Conservation (phyloP, 2,329 filamentous ascomycete species). For the Epichloe typhina region DNA sequence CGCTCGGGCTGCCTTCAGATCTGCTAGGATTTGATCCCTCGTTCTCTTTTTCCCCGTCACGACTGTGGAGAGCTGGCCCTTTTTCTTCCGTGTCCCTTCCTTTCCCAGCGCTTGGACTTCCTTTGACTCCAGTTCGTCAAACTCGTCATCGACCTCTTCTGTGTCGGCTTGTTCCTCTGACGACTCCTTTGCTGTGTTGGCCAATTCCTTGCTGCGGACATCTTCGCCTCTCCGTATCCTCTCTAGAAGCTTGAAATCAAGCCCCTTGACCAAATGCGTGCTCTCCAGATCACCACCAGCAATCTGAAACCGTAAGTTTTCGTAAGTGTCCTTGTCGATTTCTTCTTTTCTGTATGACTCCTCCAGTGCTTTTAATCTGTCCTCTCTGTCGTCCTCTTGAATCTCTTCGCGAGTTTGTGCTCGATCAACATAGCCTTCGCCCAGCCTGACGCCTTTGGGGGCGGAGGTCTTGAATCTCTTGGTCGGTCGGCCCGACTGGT, state of each 20-base stretch:
- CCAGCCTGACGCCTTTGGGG: conserved; percentile 72
- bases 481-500: conserved; percentile 36
- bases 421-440: conserved; percentile 73
- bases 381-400: conserved; percentile 40
- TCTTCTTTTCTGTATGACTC: conserved; percentile 71
- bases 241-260: conserved; percentile 73
- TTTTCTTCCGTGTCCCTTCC: conserved; percentile 41
- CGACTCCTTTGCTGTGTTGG: conserved; percentile 14
- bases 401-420: conserved; percentile 49
- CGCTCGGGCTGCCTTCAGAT: conserved; percentile 48
- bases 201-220: conserved; percentile 31
- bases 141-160: conserved; percentile 48
- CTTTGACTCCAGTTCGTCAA: conserved; percentile 43
- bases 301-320: conserved; percentile 61
- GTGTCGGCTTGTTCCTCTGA: conserved; percentile 14
- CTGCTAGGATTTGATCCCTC: conserved; percentile 53
- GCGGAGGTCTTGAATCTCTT: conserved; percentile 69
- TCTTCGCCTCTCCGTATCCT: conserved; percentile 57
- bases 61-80: conserved; percentile 44
- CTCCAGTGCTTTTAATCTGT: conserved; percentile 65
- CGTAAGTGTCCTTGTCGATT: conserved; percentile 69
- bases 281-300: conserved; percentile 67
- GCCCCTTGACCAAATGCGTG: conserved; percentile 81
- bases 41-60: conserved; percentile 48
- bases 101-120: conserved; percentile 41